Evolutionary conservation across 768 basidiomycete genomes (phyloP), one percentile per base, ranked within the genome.

Genomic region (Naganishia onofrii): DNA sequence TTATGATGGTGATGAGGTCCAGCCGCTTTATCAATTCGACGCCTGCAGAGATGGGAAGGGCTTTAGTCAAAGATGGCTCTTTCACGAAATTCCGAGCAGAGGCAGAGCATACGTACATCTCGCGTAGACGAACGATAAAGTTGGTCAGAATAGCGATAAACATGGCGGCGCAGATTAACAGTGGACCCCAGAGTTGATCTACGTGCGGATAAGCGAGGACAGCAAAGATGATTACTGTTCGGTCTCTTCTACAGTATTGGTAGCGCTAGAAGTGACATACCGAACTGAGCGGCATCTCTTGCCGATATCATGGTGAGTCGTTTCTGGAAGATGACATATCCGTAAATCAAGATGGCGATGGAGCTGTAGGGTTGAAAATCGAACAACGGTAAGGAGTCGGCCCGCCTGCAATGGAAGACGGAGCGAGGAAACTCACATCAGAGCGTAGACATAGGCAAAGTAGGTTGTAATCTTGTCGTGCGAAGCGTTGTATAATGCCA

Each of bases 231-330:
- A 19, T 71, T 74, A n/a, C 42, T 71, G 55, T 64, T 42, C 15
- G n/a, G 21, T 21, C 19, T 51, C 12, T 51, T n/a, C 1, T 7
- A 4, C 5, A n/a, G 12, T n/a, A 38, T 38, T 38, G 57, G 26
- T 55, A 56, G 34, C 6, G 26, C 48, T 21, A 56, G 71, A 31
- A 67, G 71, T 42, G 31, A 81, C 84, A 53, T 67, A 96, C 93
- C 93, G 74, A 96, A 96, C 76, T 90, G 88, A 0, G 91, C 90
- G 31, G 92, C 89, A 81, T 93, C 90, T 56, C 94, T 85, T 72
- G 88, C 87, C 15, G 90, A 89, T 72, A 99, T 98, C 88, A 93
- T 89, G 56, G 89, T 89, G 66, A 97, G 87, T 54, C 96, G 87
- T 70, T 88, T 85, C 78, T 97, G 91, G 77, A 95, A 97, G 52